Evolutionary conservation across 2,329 filamentous ascomycete genomes (phyloP).

Genomic region (Catunica adiposa): DNA sequence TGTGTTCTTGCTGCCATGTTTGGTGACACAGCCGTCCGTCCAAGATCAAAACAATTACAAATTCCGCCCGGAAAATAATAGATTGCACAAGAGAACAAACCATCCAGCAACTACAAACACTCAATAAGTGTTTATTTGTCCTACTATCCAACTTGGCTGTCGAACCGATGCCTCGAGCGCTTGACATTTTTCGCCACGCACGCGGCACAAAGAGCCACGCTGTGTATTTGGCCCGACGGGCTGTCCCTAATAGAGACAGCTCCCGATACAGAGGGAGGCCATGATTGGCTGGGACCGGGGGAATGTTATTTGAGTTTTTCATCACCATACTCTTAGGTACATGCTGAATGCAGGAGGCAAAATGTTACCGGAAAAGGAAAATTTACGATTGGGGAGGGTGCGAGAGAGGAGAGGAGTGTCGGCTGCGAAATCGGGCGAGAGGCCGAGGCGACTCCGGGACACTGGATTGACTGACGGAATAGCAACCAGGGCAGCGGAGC

Average conservation of each 20-base stretch:
- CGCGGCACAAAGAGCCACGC: neutral
- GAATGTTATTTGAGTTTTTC: neutral
- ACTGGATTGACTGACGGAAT: too few species aligned
- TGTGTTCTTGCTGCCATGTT: too few species aligned
- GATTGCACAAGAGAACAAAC: too few species aligned
- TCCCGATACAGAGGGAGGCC: neutral
- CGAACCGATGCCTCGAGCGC: neutral
- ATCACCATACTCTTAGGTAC: too few species aligned
- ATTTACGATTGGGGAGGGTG: neutral
- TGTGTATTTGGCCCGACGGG: too few species aligned
- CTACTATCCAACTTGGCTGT: neutral
- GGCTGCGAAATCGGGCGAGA: neutral
- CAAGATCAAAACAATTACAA: too few species aligned
- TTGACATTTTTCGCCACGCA: neutral
- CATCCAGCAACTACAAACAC: neutral
- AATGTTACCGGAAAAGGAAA: neutral
- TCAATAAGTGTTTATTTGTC: neutral
- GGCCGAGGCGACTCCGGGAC: neutral
- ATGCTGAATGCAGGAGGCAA: neutral
- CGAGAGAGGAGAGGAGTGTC: neutral
- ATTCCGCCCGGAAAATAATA: too few species aligned
- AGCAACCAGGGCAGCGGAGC: too few species aligned
- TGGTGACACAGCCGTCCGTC: too few species aligned
- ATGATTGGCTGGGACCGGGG: neutral
- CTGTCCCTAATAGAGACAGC: neutral